phyloP scores from a whole-genome alignment of 345 rosid species.

The Citrus sinensis region DVS_A1.0 CM039164.1:24473501-24474000 shows the following conservation, averaged over 20 bases:
- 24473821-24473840: background rate
- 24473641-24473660: background rate
- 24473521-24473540: no score
- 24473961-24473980: background rate
- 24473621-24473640: background rate
- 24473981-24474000: background rate
- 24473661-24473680: background rate
- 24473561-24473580: background rate
- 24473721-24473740: background rate
- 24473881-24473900: slow-evolving; percentile 2
- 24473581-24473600: background rate
- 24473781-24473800: background rate
- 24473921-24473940: background rate
- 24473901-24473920: background rate
- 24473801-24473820: no score
- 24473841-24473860: background rate
- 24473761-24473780: background rate
- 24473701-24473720: background rate
- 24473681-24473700: background rate
- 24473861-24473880: background rate
- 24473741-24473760: slow-evolving; percentile 1
- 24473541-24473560: no score
- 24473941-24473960: background rate
- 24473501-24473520: no score
- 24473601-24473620: background rate